Conservation (phyloP, 495 filamentous ascomycete genomes). For the Penicillium silybi region DNA sequence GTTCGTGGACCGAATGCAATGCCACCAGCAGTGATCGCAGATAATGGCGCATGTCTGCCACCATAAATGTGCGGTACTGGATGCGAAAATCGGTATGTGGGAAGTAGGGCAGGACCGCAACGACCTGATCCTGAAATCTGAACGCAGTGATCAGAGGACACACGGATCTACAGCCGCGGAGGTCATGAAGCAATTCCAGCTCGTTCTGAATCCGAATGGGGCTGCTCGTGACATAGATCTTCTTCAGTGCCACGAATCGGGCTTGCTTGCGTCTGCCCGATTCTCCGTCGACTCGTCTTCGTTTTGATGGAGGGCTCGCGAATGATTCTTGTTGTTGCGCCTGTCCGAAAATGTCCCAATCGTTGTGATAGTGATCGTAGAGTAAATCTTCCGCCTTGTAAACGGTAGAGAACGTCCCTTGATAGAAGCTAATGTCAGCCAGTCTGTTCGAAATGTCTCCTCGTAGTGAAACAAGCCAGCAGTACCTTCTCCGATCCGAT, state of each 20-base stretch:
- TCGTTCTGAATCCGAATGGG: slow-evolving; percentile 93
- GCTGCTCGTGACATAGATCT: slow-evolving; percentile 97
- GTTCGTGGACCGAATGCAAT: slow-evolving; percentile 73
- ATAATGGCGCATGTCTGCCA: slow-evolving; percentile 81
- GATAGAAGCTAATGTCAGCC: slow-evolving; percentile 10
- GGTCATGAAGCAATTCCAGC: slow-evolving; percentile 89
- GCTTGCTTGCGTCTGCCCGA: slow-evolving; percentile 40
- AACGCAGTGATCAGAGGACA: slow-evolving; percentile 97
- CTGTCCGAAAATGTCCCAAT: slow-evolving; percentile 69
- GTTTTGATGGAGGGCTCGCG: slow-evolving; percentile 57
- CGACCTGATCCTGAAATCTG: slow-evolving; percentile 87
- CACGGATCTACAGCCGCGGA: slow-evolving; percentile 75
- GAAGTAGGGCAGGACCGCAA: slow-evolving; percentile 93
- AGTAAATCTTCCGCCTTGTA: slow-evolving; percentile 97
- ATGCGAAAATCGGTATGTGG: slow-evolving; percentile 93
- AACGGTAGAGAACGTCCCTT: slow-evolving; percentile 95
- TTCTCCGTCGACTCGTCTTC: slow-evolving; percentile 33
- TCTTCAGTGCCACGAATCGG: slow-evolving; percentile 93
- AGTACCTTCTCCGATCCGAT: slow-evolving; percentile 92
- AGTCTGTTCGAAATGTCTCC: neutral
- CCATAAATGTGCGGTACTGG: slow-evolving; percentile 84
- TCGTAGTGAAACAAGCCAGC: neutral
- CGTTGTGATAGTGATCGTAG: slow-evolving; percentile 78
- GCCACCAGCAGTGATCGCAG: slow-evolving; percentile 86
- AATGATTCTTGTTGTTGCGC: slow-evolving; percentile 59